phyloP scores from a whole-genome alignment of 108 stramenopile species.

The Cyclotella atomus region DNA sequence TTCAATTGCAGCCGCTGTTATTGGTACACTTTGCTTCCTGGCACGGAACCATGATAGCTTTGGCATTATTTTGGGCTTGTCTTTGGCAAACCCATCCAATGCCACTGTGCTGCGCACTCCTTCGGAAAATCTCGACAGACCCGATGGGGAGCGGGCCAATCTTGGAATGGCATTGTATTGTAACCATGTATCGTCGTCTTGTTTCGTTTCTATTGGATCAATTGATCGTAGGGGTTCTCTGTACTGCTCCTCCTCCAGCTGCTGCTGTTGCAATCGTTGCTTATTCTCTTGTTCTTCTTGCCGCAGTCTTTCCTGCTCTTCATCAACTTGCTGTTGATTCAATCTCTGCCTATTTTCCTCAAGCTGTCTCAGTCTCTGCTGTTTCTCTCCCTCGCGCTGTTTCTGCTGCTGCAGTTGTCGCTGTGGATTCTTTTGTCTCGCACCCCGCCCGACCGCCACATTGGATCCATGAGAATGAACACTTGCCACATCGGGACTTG shows the following conservation, averaged over 20 bases:
- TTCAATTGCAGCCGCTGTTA: background rate
- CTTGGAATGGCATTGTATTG: background rate
- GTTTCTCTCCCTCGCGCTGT: background rate
- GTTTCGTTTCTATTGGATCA: too few species aligned
- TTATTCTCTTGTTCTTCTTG: background rate
- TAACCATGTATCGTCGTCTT: background rate
- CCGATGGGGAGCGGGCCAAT: background rate
- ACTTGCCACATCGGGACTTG: too few species aligned
- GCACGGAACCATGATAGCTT: background rate
- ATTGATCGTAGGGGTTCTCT: background rate
- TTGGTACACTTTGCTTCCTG: background rate
- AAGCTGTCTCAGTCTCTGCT: background rate
- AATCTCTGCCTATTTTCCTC: background rate
- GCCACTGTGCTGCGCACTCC: constrained; percentile 7
- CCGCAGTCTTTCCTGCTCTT: background rate
- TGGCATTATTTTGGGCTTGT: background rate
- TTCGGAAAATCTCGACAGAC: constrained; percentile 2
- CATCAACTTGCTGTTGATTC: background rate
- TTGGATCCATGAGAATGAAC: too few species aligned
- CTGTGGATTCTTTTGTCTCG: too few species aligned
- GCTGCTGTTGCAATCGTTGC: background rate
- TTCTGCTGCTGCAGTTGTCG: background rate
- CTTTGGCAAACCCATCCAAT: constrained; percentile 5
- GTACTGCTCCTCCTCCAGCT: background rate
- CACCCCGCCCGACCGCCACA: too few species aligned